A percentile compares a stretch with the other conserved stretches of the same genome.
phyloP scores from a whole-genome alignment of 306 rosid genomes.

The Lotus japonicus region DNA sequence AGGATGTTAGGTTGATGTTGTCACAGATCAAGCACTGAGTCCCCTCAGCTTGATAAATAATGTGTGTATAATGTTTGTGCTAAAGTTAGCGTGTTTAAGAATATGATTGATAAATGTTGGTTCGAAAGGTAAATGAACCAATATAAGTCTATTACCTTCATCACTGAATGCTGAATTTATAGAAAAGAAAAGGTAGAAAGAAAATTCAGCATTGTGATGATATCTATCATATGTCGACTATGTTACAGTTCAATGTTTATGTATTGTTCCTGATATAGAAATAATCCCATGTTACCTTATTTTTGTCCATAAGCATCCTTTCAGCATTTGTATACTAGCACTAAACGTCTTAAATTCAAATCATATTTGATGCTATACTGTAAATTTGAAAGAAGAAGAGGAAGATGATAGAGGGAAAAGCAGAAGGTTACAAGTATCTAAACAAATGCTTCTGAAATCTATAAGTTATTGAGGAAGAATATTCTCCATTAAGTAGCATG shows the following conservation, averaged over 20 bases:
- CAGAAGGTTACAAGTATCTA: no score
- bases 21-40: conserved; percentile 60
- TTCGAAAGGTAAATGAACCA: not conserved
- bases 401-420: not conserved
- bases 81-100: not conserved
- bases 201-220: not conserved
- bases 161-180: conserved; percentile 20
- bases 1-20: conserved; percentile 80
- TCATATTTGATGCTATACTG: not conserved
- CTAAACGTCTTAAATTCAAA: not conserved
- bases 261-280: not conserved
- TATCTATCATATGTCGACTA: not conserved
- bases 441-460: conserved; percentile 8
- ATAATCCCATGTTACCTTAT: not conserved
- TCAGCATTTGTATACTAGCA: not conserved
- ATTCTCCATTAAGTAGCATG: conserved; percentile 64
- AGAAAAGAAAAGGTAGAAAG: not conserved
- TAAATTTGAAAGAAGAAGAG: not conserved
- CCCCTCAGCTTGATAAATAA: not conserved
- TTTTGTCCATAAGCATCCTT: not conserved
- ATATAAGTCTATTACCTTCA: conserved; percentile 2
- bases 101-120: not conserved
- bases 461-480: conserved; percentile 55
- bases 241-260: not conserved
- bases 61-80: not conserved